These are phyloP conservation scores for Penicillium sp. DNA, from an alignment of 2,329 filamentous ascomycete species.

Conservation along the genomic window DNA sequence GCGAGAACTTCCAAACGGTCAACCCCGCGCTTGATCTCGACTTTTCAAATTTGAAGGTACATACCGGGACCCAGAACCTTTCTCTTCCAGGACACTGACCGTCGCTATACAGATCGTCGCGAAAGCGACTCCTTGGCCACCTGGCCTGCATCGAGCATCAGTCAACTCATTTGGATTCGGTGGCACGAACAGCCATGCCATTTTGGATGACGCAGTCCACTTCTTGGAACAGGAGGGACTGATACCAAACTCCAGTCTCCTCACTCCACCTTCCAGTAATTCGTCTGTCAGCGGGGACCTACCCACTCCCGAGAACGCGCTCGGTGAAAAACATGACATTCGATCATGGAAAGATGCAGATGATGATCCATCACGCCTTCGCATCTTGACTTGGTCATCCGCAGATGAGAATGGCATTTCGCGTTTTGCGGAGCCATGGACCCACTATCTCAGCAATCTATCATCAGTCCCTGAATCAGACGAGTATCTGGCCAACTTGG, in stretches of 20 bases:
- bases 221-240: not conserved
- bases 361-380: not conserved
- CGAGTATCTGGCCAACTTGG: not conserved
- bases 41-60: not conserved
- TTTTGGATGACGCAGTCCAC: constrained; percentile 17
- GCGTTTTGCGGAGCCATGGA: not conserved
- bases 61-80: not conserved
- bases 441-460: not conserved
- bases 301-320: not conserved
- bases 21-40: not conserved
- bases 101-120: not conserved
- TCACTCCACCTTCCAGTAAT: not conserved
- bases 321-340: not conserved
- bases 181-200: constrained; percentile 25
- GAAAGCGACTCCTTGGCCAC: not conserved
- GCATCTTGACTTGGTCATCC: not conserved
- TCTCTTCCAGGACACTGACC: not conserved
- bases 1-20: not conserved
- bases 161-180: constrained; percentile 27
- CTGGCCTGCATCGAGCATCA: constrained; percentile 11
- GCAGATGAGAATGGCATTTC: not conserved
- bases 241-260: not conserved
- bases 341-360: not conserved
- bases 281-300: not conserved
- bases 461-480: not conserved